Evolutionary conservation across 108 stramenopile species (phyloP).

Genomic region (Fragilaria radians): DNA sequence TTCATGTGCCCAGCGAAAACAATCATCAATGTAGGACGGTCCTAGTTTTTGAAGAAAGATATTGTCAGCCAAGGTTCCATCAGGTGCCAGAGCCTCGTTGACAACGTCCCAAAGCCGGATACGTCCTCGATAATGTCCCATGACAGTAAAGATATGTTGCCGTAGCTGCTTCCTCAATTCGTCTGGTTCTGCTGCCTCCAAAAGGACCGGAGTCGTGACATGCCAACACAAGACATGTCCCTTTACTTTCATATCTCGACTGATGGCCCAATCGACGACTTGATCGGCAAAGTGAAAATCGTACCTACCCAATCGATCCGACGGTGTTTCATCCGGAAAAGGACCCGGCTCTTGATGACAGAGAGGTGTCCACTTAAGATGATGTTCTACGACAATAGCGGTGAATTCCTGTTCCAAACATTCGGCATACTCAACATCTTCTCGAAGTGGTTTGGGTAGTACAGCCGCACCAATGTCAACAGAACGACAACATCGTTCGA

Average conservation of each 20-base stretch:
- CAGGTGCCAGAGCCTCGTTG: conserved; percentile 82
- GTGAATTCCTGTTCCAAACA: conserved; percentile 75
- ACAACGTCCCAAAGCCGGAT: conserved; percentile 90
- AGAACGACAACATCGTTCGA: conserved; percentile 41
- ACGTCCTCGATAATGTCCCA: conserved; percentile 79
- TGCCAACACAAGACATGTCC: conserved; percentile 89
- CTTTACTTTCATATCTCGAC: conserved; percentile 68
- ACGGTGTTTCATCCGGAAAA: conserved; percentile 29
- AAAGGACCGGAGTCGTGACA: conserved; percentile 67
- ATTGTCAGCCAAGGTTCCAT: conserved; percentile 84
- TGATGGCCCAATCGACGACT: conserved; percentile 84
- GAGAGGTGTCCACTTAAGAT: conserved; percentile 84
- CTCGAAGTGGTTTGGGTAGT: conserved; percentile 54
- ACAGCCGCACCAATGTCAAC: conserved; percentile 78
- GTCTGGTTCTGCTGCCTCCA: conserved; percentile 41
- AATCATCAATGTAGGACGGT: conserved; percentile 80
- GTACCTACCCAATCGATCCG: conserved; percentile 64
- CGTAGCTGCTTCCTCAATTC: conserved; percentile 26
- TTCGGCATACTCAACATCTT: conserved; percentile 42
- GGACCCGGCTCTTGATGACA: conserved; percentile 62
- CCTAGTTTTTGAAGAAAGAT: conserved; percentile 84
- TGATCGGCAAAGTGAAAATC: conserved; percentile 81
- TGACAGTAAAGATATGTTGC: conserved; percentile 82
- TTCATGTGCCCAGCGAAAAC: conserved; percentile 90
- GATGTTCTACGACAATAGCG: conserved; percentile 85